Conservation (phyloP, 345 rosid genomes). For the Syzygium aromaticum region DNA sequence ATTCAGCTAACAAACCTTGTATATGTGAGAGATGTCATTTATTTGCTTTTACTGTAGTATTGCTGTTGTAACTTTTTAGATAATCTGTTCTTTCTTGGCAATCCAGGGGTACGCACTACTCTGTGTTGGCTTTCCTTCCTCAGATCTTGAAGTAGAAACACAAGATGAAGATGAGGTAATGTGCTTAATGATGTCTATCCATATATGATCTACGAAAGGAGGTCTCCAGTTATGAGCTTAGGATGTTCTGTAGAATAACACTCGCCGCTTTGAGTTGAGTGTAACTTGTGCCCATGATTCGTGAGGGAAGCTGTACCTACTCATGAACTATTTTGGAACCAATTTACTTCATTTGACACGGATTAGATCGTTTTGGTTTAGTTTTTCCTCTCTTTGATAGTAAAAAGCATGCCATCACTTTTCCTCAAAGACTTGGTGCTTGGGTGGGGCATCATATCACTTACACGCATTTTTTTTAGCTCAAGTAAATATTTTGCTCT, state of each 20-base stretch:
- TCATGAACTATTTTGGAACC: not conserved
- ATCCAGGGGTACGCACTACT: constrained; percentile 92
- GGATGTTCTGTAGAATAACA: not conserved
- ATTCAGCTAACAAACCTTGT: not conserved
- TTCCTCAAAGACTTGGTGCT: not conserved
- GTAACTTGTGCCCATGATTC: not conserved
- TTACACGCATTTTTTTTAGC: not conserved
- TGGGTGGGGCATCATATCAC: not conserved
- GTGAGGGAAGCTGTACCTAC: not conserved
- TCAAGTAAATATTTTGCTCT: not conserved
- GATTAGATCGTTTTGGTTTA: not conserved
- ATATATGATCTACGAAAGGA: not conserved
- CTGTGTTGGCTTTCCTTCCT: constrained; percentile 82
- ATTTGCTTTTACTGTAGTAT: not conserved
- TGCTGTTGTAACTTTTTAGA: not conserved
- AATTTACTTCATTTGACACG: not conserved
- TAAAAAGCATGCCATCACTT: not conserved
- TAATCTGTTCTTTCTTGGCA: not conserved
- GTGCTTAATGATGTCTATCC: not conserved
- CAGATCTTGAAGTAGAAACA: constrained; percentile 88
- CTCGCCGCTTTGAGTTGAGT: not conserved
- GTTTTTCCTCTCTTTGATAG: not conserved
- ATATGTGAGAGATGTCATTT: not conserved
- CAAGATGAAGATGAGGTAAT: constrained; percentile 96
- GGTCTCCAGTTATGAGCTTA: not conserved